Base-by-base conservation (phyloP, 768 basidiomycete species). In the Suillus weaverae region DNA sequence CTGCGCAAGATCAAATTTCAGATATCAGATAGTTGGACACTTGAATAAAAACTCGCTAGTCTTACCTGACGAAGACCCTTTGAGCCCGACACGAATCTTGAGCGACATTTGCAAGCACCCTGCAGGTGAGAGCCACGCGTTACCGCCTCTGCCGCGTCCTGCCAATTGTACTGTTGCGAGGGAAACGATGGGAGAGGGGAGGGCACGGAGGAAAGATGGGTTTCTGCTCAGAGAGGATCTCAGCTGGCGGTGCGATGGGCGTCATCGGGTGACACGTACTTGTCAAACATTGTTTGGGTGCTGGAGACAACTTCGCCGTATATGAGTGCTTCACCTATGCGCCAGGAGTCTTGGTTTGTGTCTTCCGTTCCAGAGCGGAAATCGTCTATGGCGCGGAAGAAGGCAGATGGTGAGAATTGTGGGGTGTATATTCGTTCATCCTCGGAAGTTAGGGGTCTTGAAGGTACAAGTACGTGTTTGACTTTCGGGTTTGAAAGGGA, bases 231-330 rank as follows among this genome's bases (percentile, higher is more conserved):
- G 11, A 30, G 35, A 3, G 11, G 26, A 33, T 9, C 4, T n/a
- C 30, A 39, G 38, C 10, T 11, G 26, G 44, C 20, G 16, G 54
- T 36, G 11, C 8, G 5, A 18, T 18, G 44, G 33, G 5, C 11
- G 14, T 33, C 22, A 35, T 33, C 33, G 16, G 35, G 33, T 35
- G 32, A 41, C 1, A 77, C 90, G 77, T 68, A 95, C 97, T 89
- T 92, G 72, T 97, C 94, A 5, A 99, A 81, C 85, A 98, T 86
- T 2, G 94, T 95, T 74, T 99, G 97, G 0, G 97, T 99, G 69
- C 93, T 95, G 2, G 94, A 94, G 13, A 99, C 91, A 0, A 88
- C 87, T 74, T 97, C 94, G 38, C 91, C 90, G 68, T 98, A 98
- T 10, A 96, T 69, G 35, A 98, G 72, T 43, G 86, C 83, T 65